Evolutionary conservation across 2,329 filamentous ascomycete genomes (phyloP).

Genomic region (Aspergillus hiratsukae): DNA sequence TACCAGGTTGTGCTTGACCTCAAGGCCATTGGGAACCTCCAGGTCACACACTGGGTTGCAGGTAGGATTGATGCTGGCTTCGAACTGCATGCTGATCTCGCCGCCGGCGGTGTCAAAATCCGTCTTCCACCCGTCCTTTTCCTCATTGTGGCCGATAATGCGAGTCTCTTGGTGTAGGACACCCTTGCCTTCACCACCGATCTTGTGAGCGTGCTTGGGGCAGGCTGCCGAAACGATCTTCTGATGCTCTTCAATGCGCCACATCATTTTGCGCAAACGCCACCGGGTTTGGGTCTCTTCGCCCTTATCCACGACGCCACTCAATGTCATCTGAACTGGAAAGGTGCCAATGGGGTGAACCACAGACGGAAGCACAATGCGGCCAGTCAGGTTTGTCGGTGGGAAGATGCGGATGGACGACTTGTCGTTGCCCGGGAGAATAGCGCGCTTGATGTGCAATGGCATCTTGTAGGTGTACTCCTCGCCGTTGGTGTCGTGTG

Average conservation of each 20-base stretch:
- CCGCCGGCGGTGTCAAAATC: slow-evolving; percentile 64
- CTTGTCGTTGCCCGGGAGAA: slow-evolving; percentile 75
- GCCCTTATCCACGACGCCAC: slow-evolving; percentile 74
- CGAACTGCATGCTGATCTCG: slow-evolving; percentile 78
- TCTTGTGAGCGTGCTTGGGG: slow-evolving; percentile 64
- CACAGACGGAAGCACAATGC: slow-evolving; percentile 74
- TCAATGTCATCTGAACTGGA: slow-evolving; percentile 72
- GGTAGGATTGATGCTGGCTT: slow-evolving; percentile 56
- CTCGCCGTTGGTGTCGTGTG: slow-evolving; percentile 57
- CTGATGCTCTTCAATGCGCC: slow-evolving; percentile 86
- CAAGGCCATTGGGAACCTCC: slow-evolving; percentile 67
- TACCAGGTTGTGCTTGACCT: slow-evolving; percentile 78
- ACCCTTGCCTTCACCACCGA: slow-evolving; percentile 64
- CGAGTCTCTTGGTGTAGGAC: slow-evolving; percentile 69
- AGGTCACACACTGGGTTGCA: slow-evolving; percentile 72
- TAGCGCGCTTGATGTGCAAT: slow-evolving; percentile 72
- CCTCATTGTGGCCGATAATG: slow-evolving; percentile 72
- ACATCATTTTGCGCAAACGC: slow-evolving; percentile 86
- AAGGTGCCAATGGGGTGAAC: slow-evolving; percentile 84
- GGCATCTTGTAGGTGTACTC: slow-evolving; percentile 62
- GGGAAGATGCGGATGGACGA: slow-evolving; percentile 92
- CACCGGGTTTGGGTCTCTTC: slow-evolving; percentile 71
- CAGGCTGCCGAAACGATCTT: slow-evolving; percentile 77
- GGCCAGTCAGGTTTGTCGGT: slow-evolving; percentile 86
- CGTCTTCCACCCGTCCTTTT: slow-evolving; percentile 88